Evolutionary conservation across 495 filamentous ascomycete species (phyloP), one percentile per base, ranked within the genome.

Genomic region (Astrothelium macrocarpum): DNA sequence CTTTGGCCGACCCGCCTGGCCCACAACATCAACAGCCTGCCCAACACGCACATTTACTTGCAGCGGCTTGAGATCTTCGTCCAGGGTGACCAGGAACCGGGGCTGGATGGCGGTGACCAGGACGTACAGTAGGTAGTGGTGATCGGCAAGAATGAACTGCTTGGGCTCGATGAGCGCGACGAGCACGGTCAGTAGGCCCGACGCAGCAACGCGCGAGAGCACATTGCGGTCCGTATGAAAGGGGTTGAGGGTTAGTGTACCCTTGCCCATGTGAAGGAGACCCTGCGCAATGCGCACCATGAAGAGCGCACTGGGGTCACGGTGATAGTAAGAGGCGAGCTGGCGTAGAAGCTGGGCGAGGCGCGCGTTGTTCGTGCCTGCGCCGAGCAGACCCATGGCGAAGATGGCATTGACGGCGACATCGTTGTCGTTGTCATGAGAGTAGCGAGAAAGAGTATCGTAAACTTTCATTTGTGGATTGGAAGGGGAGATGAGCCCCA

Each of bases 391-490:
- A 74, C 94, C 94, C 94, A 99, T 99, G 68, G 94, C 92, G 71
- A 99, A 97, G 72, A 99, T 97, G 73, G 94, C 92, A 71, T 96
- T 99, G 73, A 99, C 85, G 31, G 94, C 94, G 42, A 99, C 94
- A 69, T 99, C 94, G 72, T 94, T 95, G 79, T 99, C 94, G 68
- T 95, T 99, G 78, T 99, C 94, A 81, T 99, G 94, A 66, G 87
- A 93, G 78, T 99, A 99, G 66, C 94, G 82, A n/a, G 95, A 97
- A 25, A 99, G 77, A 0, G 94, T 97, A 72, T 99, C 94, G 77
- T 99, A 99, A 36, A 99, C 88, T 80, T 97, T 99, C 93, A 99
- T 99, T 73, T 97, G 95, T 9, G 94, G 94, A 78, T 97, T 99
- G 78, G 90, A 95, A 29, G 94, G 91, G 77, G 89, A 94, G 70